These are phyloP conservation scores for Dendrostoma leiphaemia DNA, from an alignment of 2,329 filamentous ascomycete species.

Conservation along the genomic window DNA sequence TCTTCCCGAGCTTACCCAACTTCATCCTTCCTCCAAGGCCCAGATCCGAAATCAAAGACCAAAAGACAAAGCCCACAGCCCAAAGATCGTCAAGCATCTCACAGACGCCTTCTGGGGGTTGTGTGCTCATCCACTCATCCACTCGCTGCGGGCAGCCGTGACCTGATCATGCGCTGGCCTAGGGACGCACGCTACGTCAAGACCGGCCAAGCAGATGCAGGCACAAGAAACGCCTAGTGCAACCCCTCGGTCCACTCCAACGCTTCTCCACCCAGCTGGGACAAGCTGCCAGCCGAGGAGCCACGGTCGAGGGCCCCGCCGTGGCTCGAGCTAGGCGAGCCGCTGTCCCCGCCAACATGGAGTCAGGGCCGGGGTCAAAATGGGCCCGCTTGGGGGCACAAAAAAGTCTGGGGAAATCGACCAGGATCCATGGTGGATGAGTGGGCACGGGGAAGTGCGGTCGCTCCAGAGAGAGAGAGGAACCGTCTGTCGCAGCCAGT, in stretches of 20 bases:
- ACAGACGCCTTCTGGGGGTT: not conserved
- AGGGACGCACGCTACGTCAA: slow-evolving; percentile 2
- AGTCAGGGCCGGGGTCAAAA: not conserved
- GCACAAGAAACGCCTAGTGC: not conserved
- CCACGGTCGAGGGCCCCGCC: too few relatives aligned
- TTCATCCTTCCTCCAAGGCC: not conserved
- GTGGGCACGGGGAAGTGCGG: too few relatives aligned
- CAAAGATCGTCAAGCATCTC: not conserved
- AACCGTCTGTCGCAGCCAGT: too few relatives aligned
- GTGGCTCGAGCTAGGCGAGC: not conserved
- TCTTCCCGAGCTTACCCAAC: not conserved
- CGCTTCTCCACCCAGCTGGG: not conserved
- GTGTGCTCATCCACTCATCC: not conserved
- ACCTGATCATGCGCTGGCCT: slow-evolving; percentile 12
- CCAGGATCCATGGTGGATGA: slow-evolving; percentile 5
- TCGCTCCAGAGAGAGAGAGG: too few relatives aligned
- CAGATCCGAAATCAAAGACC: too few relatives aligned
- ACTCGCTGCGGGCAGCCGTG: not conserved
- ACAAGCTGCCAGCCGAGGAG: too few relatives aligned
- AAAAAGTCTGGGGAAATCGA: slow-evolving; percentile 3
- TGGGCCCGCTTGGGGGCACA: not conserved
- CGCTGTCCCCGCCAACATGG: not conserved
- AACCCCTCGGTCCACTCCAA: not conserved
- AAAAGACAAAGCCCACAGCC: too few relatives aligned
- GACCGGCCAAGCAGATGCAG: slow-evolving; percentile 1